Evolutionary conservation across 768 basidiomycete species (phyloP).

Genomic region (Kwoniella europaea): DNA sequence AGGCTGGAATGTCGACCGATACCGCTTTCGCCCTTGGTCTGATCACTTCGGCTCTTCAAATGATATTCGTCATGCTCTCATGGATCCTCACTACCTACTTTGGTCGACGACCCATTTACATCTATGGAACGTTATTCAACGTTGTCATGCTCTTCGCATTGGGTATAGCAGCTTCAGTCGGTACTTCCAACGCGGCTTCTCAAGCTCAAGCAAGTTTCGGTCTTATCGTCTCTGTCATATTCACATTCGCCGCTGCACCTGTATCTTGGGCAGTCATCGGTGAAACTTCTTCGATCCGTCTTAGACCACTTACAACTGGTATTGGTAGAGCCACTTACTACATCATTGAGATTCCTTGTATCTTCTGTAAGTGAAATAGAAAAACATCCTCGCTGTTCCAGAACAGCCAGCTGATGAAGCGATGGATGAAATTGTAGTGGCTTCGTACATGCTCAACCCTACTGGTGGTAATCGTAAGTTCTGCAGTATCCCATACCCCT

Average conservation of each 20-base stretch:
- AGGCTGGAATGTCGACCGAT: conserved; percentile 42
- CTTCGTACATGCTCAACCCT: conserved; percentile 49
- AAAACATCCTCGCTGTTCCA: not conserved
- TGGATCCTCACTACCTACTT: conserved; percentile 51
- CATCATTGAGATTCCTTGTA: conserved; percentile 47
- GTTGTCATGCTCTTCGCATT: conserved; percentile 41
- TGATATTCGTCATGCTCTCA: conserved; percentile 37
- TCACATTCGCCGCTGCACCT: conserved; percentile 46
- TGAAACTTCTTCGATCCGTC: conserved; percentile 48
- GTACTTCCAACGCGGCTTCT: conserved; percentile 22
- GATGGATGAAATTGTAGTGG: conserved; percentile 18
- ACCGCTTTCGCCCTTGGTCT: conserved; percentile 48
- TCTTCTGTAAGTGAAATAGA: conserved; percentile 31
- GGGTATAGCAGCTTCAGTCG: conserved; percentile 46
- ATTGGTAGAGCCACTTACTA: conserved; percentile 52
- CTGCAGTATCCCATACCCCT: not conserved
- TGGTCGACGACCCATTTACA: conserved; percentile 50
- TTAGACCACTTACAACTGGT: conserved; percentile 49
- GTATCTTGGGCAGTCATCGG: conserved; percentile 42
- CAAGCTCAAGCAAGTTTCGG: conserved; percentile 48
- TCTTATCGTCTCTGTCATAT: conserved; percentile 43
- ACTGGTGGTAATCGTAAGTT: conserved; percentile 41
- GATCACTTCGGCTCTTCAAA: conserved; percentile 48
- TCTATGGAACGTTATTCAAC: conserved; percentile 49
- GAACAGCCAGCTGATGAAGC: conserved; percentile 1